Evolutionary conservation across 1,284 basidiomycete species (phyloP), one percentile per base, ranked within the genome.

Genomic region (Stygiomarasmius scandens): DNA sequence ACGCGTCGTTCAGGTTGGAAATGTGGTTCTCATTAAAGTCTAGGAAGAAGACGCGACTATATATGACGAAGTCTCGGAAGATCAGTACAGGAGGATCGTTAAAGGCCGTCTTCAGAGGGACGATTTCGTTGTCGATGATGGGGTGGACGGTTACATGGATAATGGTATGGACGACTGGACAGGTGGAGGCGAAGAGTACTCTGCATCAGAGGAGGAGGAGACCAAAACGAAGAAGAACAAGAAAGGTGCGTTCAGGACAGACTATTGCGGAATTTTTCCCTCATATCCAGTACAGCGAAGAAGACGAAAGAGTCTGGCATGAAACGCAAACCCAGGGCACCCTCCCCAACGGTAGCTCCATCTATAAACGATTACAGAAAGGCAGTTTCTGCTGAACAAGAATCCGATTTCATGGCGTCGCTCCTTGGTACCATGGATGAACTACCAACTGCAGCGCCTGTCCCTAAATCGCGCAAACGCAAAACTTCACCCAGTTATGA

Each of bases 101-200:
- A 86, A 86, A 55, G 87, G 88, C 1, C 82, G 97, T 19, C 79
- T 97, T n/a, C 90, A 92, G 63, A 79, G 83, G 64, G 95, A 98
- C 67, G 96, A 99, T 73, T 99, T 99, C 63, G 93, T 97, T 24
- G 88, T 92, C 48, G 96, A 99, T 67, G 97, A 99, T 75, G 95
- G 96, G 53, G 84, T 91, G 0, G 85, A 82, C 20, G 97, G 94
- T 11, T 99, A 99, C 69, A 89, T 92, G 67, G 97, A 99, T 74
- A 93, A 97, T 67, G 97, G 97, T 3, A 88, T 93, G 83, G 96
- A 98, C 63, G 95, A 96, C 66, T 98, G 93, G 89, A 83, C 79
- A 22, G 83, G 82, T 43, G 79, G 76, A 14, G 74, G 76, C 24
- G 77, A 79, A 47, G 75, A 79, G 1, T 78, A 78, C 36, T 75